A percentile compares a stretch with the other conserved stretches of the same genome.
Conservation (phyloP, 495 filamentous ascomycete genomes). For the Penicillium roqueforti region DNA sequence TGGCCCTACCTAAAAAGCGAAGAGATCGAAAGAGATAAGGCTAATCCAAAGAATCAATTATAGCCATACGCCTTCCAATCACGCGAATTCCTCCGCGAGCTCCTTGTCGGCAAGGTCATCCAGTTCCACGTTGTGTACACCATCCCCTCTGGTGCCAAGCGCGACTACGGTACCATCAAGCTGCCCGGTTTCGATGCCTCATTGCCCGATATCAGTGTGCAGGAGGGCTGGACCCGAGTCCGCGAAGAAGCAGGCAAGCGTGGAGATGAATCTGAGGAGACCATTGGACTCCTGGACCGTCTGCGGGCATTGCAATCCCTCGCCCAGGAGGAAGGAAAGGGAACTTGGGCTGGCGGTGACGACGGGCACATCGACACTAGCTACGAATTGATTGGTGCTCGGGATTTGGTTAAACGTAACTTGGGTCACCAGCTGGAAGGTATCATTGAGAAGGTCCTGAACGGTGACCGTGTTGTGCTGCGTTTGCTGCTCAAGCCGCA, state of each 20-base stretch:
- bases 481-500: constrained; percentile 71
- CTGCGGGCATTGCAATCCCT: constrained; percentile 74
- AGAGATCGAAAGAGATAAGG: background rate
- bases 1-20: background rate
- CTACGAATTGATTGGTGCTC: constrained; percentile 71
- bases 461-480: constrained; percentile 83
- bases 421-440: constrained; percentile 75
- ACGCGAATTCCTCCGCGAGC: constrained; percentile 80
- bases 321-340: constrained; percentile 71
- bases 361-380: constrained; percentile 64
- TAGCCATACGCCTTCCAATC: constrained; percentile 85
- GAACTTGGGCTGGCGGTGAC: constrained; percentile 62
- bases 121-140: constrained; percentile 80
- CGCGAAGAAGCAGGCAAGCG: constrained; percentile 84
- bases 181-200: constrained; percentile 66
- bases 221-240: constrained; percentile 85
- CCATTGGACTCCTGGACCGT: constrained; percentile 63
- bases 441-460: constrained; percentile 83
- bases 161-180: constrained; percentile 79
- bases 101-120: constrained; percentile 79
- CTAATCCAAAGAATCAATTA: constrained; percentile 7
- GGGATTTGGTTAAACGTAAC: constrained; percentile 67
- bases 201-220: constrained; percentile 73
- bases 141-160: constrained; percentile 71
- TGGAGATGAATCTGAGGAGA: constrained; percentile 77